phyloP scores from a whole-genome alignment of 176 grass and related monocot species.

The Puya raimondii region DNA sequence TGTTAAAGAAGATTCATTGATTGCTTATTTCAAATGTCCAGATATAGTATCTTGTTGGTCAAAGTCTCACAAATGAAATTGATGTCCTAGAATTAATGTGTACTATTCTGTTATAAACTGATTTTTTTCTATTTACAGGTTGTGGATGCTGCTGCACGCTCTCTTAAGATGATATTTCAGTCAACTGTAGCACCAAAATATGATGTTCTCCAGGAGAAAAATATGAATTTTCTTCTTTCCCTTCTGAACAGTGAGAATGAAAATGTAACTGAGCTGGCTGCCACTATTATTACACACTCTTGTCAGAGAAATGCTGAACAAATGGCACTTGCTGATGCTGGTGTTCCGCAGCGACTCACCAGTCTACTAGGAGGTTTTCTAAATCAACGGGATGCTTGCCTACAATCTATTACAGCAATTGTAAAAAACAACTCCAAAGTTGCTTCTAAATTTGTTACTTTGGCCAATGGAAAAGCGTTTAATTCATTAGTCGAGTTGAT shows the following conservation, averaged over 20 bases:
- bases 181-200: constrained; percentile 79
- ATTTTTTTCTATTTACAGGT: constrained; percentile 46
- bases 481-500: constrained; percentile 50
- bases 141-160: constrained; percentile 78
- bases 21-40: neutral
- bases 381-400: constrained; percentile 82
- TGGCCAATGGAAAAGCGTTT: constrained; percentile 75
- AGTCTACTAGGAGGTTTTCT: constrained; percentile 69
- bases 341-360: constrained; percentile 64
- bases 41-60: neutral
- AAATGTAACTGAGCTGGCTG: constrained; percentile 93
- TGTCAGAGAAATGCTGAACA: constrained; percentile 62
- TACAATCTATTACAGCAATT: constrained; percentile 67
- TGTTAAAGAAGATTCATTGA: no score
- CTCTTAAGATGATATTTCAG: constrained; percentile 98
- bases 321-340: constrained; percentile 64
- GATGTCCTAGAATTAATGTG: neutral
- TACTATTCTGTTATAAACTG: constrained; percentile 9
- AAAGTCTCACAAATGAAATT: neutral
- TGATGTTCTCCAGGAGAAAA: constrained; percentile 70
- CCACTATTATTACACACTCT: constrained; percentile 83
- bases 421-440: constrained; percentile 64
- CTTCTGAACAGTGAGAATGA: constrained; percentile 75
- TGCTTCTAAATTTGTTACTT: constrained; percentile 68
- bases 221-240: constrained; percentile 86